phyloP scores from a whole-genome alignment of 495 filamentous ascomycete species.

The Lasiosphaeria hispida region DNA sequence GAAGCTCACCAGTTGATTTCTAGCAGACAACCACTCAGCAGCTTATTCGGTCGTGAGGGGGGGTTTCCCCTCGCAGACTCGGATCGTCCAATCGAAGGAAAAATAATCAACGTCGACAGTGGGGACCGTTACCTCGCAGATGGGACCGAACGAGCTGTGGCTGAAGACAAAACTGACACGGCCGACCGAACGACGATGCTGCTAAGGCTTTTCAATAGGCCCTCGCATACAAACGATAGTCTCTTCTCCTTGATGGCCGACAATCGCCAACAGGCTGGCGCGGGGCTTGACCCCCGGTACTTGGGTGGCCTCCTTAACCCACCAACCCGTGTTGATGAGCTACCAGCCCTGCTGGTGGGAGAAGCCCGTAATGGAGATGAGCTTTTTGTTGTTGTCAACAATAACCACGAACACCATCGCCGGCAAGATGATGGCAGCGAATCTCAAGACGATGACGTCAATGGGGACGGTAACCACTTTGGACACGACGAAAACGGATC shows the following conservation, averaged over 20 bases:
- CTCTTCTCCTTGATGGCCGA: constrained; percentile 31
- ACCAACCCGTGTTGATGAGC: constrained; percentile 35
- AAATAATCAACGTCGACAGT: constrained; percentile 49
- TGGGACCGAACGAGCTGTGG: constrained; percentile 36
- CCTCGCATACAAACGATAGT: constrained; percentile 26
- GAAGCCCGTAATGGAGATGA: constrained; percentile 31
- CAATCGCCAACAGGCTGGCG: not conserved
- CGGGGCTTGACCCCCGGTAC: constrained; percentile 30
- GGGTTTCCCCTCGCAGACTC: constrained; percentile 59
- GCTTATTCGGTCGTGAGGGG: constrained; percentile 61
- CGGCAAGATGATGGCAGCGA: constrained; percentile 20
- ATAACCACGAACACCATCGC: not conserved
- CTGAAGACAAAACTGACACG: constrained; percentile 42
- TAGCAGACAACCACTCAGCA: constrained; percentile 75
- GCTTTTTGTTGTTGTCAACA: constrained; percentile 27
- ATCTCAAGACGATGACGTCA: constrained; percentile 23
- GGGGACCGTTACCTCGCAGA: constrained; percentile 65
- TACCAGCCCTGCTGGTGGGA: constrained; percentile 37
- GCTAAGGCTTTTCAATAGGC: constrained; percentile 36
- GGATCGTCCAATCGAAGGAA: constrained; percentile 61
- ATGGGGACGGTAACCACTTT: constrained; percentile 11
- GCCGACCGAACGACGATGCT: constrained; percentile 42
- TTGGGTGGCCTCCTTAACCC: constrained; percentile 41
- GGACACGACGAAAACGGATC: not conserved
- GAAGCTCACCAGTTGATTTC: constrained; percentile 71